phyloP scores from a whole-genome alignment of 768 basidiomycete species.

The Rhodotorula paludigena region DNA sequence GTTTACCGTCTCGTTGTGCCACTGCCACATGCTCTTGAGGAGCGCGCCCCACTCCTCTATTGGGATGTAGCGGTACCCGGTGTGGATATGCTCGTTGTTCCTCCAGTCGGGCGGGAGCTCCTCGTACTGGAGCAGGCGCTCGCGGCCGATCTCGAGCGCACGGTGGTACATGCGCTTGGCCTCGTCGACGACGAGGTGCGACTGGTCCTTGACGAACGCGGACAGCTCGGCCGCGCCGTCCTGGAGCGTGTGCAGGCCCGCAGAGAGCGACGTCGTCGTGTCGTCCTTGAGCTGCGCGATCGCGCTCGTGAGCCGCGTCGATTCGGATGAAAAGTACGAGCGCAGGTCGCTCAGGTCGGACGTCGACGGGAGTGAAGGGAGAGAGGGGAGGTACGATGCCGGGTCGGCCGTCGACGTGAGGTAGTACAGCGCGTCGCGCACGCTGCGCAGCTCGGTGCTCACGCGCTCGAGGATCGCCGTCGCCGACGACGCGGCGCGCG shows the following conservation, averaged over 20 bases:
- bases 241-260: conserved; percentile 4
- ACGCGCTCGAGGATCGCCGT: conserved; percentile 24
- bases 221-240: conserved; percentile 27
- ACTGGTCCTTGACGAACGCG: conserved; percentile 7
- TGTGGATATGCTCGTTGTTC: conserved; percentile 43
- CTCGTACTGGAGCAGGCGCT: conserved; percentile 40
- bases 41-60: conserved; percentile 40
- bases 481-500: conserved; percentile 10
- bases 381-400: neutral
- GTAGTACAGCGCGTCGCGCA: conserved; percentile 8
- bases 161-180: conserved; percentile 30
- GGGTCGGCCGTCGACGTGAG: neutral
- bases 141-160: conserved; percentile 36
- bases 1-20: conserved; percentile 44
- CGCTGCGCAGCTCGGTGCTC: conserved; percentile 5
- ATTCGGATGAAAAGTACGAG: conserved; percentile 31
- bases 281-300: conserved; percentile 18
- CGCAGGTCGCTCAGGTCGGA: conserved; percentile 16
- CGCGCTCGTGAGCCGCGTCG: conserved; percentile 9
- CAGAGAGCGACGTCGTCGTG: conserved; percentile 7
- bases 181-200: conserved; percentile 23
- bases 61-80: conserved; percentile 44
- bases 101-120: conserved; percentile 43
- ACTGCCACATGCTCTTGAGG: conserved; percentile 29
- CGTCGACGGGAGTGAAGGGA: conserved; percentile 13